Conservation (phyloP, 305 asterid genomes). For the Rubia peregrina region DNA sequence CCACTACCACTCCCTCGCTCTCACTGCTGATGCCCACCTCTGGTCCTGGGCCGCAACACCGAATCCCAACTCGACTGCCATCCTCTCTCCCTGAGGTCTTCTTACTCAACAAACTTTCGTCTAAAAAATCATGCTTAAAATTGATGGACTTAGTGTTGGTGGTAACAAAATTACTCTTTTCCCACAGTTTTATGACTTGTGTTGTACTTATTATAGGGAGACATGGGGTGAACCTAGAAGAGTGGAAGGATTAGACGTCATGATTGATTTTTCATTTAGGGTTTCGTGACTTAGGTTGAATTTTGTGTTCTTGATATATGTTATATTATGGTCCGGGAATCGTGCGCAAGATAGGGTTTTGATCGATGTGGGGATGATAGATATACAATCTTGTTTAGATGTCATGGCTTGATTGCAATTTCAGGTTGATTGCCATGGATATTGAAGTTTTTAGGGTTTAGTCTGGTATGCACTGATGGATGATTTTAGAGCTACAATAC, state of each 20-base stretch:
- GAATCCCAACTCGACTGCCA: constrained; percentile 78
- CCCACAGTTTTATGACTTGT: neutral
- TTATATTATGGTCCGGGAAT: neutral
- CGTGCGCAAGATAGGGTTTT: too few species aligned
- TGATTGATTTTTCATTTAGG: neutral
- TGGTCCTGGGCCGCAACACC: constrained; percentile 90
- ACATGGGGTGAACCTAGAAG: constrained; percentile 60
- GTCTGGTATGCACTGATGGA: neutral
- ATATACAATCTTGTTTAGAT: neutral
- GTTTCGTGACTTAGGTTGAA: neutral
- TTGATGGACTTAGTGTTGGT: neutral
- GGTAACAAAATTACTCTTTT: neutral
- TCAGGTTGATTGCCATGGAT: neutral
- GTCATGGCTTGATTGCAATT: neutral
- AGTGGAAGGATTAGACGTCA: constrained; percentile 40
- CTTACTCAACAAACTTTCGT: neutral
- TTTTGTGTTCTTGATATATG: neutral
- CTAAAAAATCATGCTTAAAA: neutral
- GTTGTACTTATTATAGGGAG: constrained; percentile 39
- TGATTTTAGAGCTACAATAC: neutral
- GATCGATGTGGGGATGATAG: neutral
- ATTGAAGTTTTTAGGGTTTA: neutral
- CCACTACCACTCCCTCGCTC: constrained; percentile 88
- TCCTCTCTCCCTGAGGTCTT: constrained; percentile 52
- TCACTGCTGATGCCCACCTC: constrained; percentile 64